Evolutionary conservation across 1,139 yeast genomes (phyloP).

Genomic region (Kurtzmaniella quercitrusa): DNA sequence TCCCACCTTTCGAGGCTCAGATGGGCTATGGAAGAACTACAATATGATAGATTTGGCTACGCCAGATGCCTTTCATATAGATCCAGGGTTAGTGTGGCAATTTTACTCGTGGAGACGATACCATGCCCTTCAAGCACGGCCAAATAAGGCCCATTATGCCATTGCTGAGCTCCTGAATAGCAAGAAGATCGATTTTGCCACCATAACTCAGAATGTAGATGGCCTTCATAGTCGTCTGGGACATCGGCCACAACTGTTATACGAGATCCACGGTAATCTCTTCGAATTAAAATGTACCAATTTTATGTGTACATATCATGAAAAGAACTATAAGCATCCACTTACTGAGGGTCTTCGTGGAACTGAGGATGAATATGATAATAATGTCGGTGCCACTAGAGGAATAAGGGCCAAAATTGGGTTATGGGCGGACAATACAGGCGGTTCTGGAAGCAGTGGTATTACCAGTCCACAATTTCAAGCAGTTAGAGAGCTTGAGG

Average conservation of each 20-base stretch:
- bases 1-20: slow-evolving; percentile 67
- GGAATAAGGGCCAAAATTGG: neutral
- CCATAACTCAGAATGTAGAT: slow-evolving; percentile 81
- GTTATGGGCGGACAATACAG: neutral
- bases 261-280: slow-evolving; percentile 76
- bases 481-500: slow-evolving; percentile 45
- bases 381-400: slow-evolving; percentile 9
- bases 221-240: slow-evolving; percentile 66
- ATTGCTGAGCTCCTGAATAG: slow-evolving; percentile 46
- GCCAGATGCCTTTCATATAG: slow-evolving; percentile 79
- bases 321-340: slow-evolving; percentile 56
- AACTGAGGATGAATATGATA: slow-evolving; percentile 28
- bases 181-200: slow-evolving; percentile 36
- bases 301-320: slow-evolving; percentile 63
- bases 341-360: slow-evolving; percentile 52
- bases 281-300: slow-evolving; percentile 72
- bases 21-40: slow-evolving; percentile 75
- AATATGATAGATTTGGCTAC: slow-evolving; percentile 84
- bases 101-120: slow-evolving; percentile 70
- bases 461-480: slow-evolving; percentile 33
- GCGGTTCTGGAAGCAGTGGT: neutral
- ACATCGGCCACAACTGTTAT: slow-evolving; percentile 45
- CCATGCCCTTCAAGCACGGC: slow-evolving; percentile 60
- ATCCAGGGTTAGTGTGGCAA: slow-evolving; percentile 89
- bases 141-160: slow-evolving; percentile 71